These are phyloP conservation scores for Beauveria australis DNA, from an alignment of 2,329 filamentous ascomycete species.

Conservation along the genomic window DNA sequence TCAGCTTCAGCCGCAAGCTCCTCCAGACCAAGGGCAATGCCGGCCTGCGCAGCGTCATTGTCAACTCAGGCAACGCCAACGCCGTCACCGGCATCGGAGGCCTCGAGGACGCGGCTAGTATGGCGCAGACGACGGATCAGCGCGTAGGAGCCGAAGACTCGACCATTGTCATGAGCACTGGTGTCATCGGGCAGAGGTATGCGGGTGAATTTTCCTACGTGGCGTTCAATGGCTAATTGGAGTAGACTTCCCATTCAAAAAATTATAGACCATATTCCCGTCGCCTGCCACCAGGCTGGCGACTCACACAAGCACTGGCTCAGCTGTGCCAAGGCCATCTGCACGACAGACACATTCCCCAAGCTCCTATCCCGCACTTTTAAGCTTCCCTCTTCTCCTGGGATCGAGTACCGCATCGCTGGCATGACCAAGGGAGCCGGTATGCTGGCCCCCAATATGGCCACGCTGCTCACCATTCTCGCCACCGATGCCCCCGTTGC, in stretches of 20 bases:
- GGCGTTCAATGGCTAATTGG: slow-evolving; percentile 9
- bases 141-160: slow-evolving; percentile 38
- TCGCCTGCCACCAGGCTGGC: slow-evolving; percentile 63
- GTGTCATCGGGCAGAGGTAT: slow-evolving; percentile 88
- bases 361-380: slow-evolving; percentile 86
- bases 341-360: slow-evolving; percentile 97
- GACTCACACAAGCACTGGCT: slow-evolving; percentile 81
- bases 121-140: slow-evolving; percentile 74
- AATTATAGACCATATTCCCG: slow-evolving; percentile 75
- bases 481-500: slow-evolving; percentile 84
- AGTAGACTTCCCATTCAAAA: slow-evolving; percentile 77
- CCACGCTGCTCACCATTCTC: slow-evolving; percentile 83
- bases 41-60: slow-evolving; percentile 71
- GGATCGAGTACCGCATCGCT: slow-evolving; percentile 71
- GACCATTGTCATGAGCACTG: slow-evolving; percentile 97
- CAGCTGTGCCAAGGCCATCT: slow-evolving; percentile 78
- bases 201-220: slow-evolving; percentile 14
- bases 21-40: slow-evolving; percentile 57
- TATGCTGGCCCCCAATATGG: slow-evolving; percentile 99
- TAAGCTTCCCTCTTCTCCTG: slow-evolving; percentile 70
- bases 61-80: slow-evolving; percentile 96
- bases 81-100: slow-evolving; percentile 90
- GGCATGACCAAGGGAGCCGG: slow-evolving; percentile 97
- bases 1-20: slow-evolving; percentile 72
- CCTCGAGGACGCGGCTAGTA: slow-evolving; percentile 75